Base-by-base conservation (phyloP, 2,329 filamentous ascomycete species). In the Cercospora brassicicola region DNA sequence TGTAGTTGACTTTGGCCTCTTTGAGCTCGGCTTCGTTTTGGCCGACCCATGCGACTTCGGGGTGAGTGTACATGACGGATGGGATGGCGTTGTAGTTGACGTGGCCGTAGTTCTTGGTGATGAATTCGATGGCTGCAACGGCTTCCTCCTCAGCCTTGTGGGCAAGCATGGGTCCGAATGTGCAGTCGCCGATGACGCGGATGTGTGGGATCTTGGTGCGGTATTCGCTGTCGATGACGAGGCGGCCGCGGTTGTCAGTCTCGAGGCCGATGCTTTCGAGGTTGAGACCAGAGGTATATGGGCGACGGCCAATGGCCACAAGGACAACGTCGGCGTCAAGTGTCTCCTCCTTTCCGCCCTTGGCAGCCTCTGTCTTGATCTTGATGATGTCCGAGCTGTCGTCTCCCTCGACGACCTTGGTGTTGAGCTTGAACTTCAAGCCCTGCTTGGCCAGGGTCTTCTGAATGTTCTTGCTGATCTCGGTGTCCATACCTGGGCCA, bases 71-170 rank as follows among this genome's bases (percentile, higher is more conserved):
- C 95, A 99, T 99, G 84, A 99, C 95, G 36, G 92, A 95, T 73
- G 95, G 95, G 79, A 99, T 99, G 81, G 91, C 92, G 77, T 89
- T 92, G 84, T 99, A 99, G 90, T 99, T 99, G 83, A 99, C 95
- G 82, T 99, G 95, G 67, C 95, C 95, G 82, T 96, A 91, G 73
- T 93, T 93, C 87, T 98, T 98, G 85, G 92, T 94, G 83, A 99
- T 95, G 86, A 93, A 98, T 83, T 99, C 95, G 71, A 98, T 87
- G 67, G 90, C 94, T 33, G 95, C 95, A 72, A 98, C 94, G 69
- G 88, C 95, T 84, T 99, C 95, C 84, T 99, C 95, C 84, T 99
- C 95, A 62, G 95, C 95, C 88, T 99, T 99, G 88, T 99, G 95
- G 64, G 95, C 95, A 78, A 99, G 90, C 95, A 99, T 99, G 78